Conservation (phyloP, 345 rosid species). For the Balakata baccata region DNA sequence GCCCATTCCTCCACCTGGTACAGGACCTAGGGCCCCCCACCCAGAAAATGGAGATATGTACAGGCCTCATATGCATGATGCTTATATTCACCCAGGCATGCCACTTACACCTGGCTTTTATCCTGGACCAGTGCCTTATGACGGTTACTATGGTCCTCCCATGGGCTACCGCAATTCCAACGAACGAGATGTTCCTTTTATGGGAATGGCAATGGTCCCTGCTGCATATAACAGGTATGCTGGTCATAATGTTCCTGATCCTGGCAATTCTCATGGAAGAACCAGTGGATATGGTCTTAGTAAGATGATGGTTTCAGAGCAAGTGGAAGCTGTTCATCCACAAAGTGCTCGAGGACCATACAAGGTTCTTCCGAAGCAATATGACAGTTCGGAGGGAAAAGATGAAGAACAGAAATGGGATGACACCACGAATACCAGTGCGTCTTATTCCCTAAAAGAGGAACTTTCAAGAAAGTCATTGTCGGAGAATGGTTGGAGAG, state of each 20-base stretch:
- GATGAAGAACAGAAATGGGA: slow-evolving; percentile 52
- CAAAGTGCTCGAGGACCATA: slow-evolving; percentile 54
- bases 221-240: slow-evolving; percentile 46
- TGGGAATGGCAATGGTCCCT: slow-evolving; percentile 72
- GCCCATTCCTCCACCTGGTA: slow-evolving; percentile 54
- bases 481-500: slow-evolving; percentile 47
- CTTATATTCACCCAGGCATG: slow-evolving; percentile 73
- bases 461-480: slow-evolving; percentile 38
- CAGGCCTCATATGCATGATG: slow-evolving; percentile 76
- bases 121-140: slow-evolving; percentile 70
- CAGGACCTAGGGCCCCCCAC: slow-evolving; percentile 75
- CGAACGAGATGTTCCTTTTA: slow-evolving; percentile 69
- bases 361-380: slow-evolving; percentile 76
- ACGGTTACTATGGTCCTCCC: slow-evolving; percentile 81
- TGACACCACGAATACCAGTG: slow-evolving; percentile 31
- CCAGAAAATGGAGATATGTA: slow-evolving; percentile 65
- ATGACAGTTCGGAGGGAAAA: slow-evolving; percentile 58
- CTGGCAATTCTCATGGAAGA: slow-evolving; percentile 45
- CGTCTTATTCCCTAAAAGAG: slow-evolving; percentile 37
- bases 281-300: slow-evolving; percentile 56
- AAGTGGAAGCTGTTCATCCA: slow-evolving; percentile 52
- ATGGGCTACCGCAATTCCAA: slow-evolving; percentile 63
- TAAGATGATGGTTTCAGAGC: slow-evolving; percentile 45
- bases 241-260: slow-evolving; percentile 53
- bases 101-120: slow-evolving; percentile 85